These are phyloP conservation scores for Nicotiana rustica DNA, from an alignment of 305 asterid genomes.

Conservation along the genomic window DNA sequence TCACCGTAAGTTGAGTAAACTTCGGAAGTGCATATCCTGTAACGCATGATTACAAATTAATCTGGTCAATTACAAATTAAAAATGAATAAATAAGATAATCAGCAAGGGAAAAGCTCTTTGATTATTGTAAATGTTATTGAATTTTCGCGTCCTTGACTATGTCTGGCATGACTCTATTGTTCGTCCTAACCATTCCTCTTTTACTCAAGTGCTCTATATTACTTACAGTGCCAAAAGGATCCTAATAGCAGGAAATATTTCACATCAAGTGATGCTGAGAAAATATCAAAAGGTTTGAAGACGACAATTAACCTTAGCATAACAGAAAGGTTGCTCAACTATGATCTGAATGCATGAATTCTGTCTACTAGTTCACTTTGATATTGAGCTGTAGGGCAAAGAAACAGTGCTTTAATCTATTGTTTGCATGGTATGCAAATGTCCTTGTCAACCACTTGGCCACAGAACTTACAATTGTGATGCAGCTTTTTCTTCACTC, in stretches of 20 bases:
- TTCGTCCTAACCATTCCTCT: not conserved
- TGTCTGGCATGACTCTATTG: not conserved
- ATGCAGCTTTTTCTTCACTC: not conserved
- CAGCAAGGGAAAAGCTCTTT: not conserved
- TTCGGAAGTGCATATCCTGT: constrained; percentile 75
- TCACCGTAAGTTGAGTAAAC: constrained; percentile 78
- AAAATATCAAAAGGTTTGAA: not conserved
- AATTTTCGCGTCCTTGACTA: not conserved
- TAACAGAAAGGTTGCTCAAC: not conserved
- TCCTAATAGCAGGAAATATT: not conserved
- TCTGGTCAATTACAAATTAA: not conserved
- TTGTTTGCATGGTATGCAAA: not conserved
- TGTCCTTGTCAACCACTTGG: not conserved
- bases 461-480: not conserved
- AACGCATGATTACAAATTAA: constrained; percentile 17
- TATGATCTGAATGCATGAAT: not conserved
- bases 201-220: not conserved
- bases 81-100: not conserved
- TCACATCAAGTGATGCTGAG: too few relatives aligned
- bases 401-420: not conserved
- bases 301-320: not conserved
- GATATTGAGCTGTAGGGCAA: not conserved
- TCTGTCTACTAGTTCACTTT: not conserved
- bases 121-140: not conserved
- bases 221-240: not conserved